A percentile compares a stretch with the other conserved stretches of the same genome.
phyloP scores from a whole-genome alignment of 148 eudicot species.

The Mesembryanthemum crystallinum region DNA sequence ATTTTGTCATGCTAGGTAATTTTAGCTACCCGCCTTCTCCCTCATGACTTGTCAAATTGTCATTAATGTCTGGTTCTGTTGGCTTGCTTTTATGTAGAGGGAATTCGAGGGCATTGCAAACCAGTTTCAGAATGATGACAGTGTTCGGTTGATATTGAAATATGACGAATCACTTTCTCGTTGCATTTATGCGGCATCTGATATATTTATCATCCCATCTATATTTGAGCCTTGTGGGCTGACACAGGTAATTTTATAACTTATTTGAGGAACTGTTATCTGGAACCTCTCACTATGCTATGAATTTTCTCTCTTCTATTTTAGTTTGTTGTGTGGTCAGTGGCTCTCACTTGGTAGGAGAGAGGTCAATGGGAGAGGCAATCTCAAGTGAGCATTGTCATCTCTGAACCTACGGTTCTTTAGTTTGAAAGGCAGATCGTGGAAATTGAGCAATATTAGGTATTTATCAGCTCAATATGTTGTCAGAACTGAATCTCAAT shows the following conservation, averaged over 20 bases:
- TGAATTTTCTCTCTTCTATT: neutral
- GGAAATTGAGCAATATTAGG: too few species aligned
- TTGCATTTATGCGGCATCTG: constrained; percentile 84
- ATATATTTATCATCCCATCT: constrained; percentile 89
- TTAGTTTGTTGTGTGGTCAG: neutral
- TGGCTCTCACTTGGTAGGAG: neutral
- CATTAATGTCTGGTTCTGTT: neutral
- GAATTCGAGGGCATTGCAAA: constrained; percentile 86
- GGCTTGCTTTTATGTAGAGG: constrained; percentile 43
- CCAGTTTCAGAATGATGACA: constrained; percentile 60
- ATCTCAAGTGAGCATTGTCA: neutral
- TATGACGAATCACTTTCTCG: constrained; percentile 90
- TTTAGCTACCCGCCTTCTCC: constrained; percentile 6
- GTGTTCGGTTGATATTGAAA: constrained; percentile 69
- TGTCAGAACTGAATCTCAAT: too few species aligned
- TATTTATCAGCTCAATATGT: too few species aligned
- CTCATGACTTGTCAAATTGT: neutral
- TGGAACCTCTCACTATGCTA: neutral
- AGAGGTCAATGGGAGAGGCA: neutral
- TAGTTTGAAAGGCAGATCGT: neutral
- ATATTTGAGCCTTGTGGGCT: constrained; percentile 98
- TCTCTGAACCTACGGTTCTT: too few species aligned
- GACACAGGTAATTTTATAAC: constrained; percentile 64
- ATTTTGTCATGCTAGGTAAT: neutral
- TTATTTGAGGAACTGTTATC: constrained; percentile 14